Base-by-base conservation (phyloP, 768 basidiomycete genomes). In the Punctularia strigosozonata region DNA sequence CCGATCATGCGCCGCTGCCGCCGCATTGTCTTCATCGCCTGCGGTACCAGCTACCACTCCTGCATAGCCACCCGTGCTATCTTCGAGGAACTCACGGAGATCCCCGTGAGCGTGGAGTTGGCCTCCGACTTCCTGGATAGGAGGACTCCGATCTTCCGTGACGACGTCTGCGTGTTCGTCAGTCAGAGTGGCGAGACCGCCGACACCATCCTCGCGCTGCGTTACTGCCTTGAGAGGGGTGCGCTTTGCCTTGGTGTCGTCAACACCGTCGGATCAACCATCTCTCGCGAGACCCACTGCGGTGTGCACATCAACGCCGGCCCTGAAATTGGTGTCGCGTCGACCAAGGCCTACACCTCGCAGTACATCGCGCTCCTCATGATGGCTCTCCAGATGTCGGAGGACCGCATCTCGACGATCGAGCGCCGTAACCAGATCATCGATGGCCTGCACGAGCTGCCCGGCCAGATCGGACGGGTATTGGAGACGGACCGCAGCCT, bases 221-320 rank as follows among this genome's bases (percentile, higher is more conserved):
- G 87, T 43, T 99, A 99, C 67, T 98, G 92, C 61, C 59, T 95
- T 53, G 95, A 99, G 58, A 75, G 95, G 43, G 95, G 95, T 32
- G 94, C 95, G 6, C 77, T 99, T 31, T 92, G 87, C 56, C 75
- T 99, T 33, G 95, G 95, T 66, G 87, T 98, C 37, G 91, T 99
- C 60, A 98, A 99, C 68, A 92, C 90, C 25, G 95, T 99, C 51
- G 95, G 95, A 36, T 95, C 91, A 18, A 97, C 94, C 3, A 76
- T 98, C 50, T 97, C 94, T 31, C 86, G 94, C 54, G 91, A 98
- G 64, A 91, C 92, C 3, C 95, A 99, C 66, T 95, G 91, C 46
- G 95, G 95, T 82, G 81, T 99, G 38, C 95, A 98, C 66, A 97
- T 99, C 68, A 99, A 99, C 55, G 95, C 91, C 52, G 91, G 91